Evolutionary conservation across 257 asterid species (phyloP).

Genomic region (Forsythia viridissima): DNA sequence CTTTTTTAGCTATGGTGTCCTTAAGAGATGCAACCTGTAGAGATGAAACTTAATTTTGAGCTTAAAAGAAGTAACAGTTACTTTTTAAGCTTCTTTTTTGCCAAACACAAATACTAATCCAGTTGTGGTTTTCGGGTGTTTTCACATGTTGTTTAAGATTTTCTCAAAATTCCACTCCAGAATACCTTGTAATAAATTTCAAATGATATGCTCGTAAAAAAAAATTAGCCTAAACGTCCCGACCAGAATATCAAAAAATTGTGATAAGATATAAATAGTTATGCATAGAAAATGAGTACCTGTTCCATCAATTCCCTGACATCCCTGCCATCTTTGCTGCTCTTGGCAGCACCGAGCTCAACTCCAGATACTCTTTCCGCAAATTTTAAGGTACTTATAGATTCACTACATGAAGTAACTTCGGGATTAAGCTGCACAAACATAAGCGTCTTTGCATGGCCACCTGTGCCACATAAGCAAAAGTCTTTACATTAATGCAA

Average conservation of each 20-base stretch:
- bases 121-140: background rate
- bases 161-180: too few relatives aligned
- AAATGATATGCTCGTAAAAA: too few relatives aligned
- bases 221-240: background rate
- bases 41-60: background rate
- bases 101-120: background rate
- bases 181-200: too few relatives aligned
- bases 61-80: background rate
- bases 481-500: background rate
- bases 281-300: conserved; percentile 35
- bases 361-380: conserved; percentile 97
- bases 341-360: conserved; percentile 94
- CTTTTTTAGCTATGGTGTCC: conserved; percentile 81
- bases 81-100: background rate
- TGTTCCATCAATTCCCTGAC: conserved; percentile 91
- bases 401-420: conserved; percentile 56
- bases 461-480: conserved; percentile 51
- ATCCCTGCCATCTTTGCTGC: conserved; percentile 88
- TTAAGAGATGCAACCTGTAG: conserved; percentile 79
- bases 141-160: background rate
- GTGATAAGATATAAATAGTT: background rate
- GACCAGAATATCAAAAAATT: background rate
- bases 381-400: conserved; percentile 80
- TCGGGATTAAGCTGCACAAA: conserved; percentile 98
- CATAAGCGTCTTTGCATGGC: conserved; percentile 95